These are phyloP conservation scores for Ruellia speciosa DNA, from an alignment of 305 asterid genomes.

Conservation along the genomic window DNA sequence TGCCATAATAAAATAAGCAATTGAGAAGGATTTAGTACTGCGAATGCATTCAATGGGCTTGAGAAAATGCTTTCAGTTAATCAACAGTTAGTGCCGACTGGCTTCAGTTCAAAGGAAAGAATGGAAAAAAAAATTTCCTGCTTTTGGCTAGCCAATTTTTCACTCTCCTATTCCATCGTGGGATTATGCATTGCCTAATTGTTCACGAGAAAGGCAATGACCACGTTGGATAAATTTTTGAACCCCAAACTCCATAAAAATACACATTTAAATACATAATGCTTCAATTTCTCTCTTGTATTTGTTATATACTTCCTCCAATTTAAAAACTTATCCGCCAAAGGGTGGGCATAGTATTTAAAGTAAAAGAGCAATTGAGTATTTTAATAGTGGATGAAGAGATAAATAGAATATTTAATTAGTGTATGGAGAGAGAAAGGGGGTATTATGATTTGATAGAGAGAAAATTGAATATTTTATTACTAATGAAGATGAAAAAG, in stretches of 20 bases:
- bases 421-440: too few species aligned
- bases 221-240: not conserved
- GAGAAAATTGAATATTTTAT: too few species aligned
- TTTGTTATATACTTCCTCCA: too few species aligned
- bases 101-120: slow-evolving; percentile 7
- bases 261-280: not conserved
- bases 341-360: too few species aligned
- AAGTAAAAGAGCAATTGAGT: too few species aligned
- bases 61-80: not conserved
- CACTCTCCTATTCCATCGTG: slow-evolving; percentile 5
- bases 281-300: not conserved
- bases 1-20: slow-evolving; percentile 34
- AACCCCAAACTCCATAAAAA: not conserved
- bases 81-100: not conserved
- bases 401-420: too few species aligned
- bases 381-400: too few species aligned
- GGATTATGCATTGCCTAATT: slow-evolving; percentile 8
- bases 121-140: slow-evolving; percentile 1
- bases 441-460: too few species aligned
- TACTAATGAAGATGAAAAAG: too few species aligned
- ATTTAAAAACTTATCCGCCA: too few species aligned
- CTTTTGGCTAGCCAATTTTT: not conserved
- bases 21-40: slow-evolving; percentile 18
- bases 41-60: slow-evolving; percentile 15
- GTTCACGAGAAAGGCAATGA: not conserved